These are phyloP conservation scores for Cytospora piceicola DNA, from an alignment of 2,329 filamentous ascomycete genomes.

Conservation along the genomic window DNA sequence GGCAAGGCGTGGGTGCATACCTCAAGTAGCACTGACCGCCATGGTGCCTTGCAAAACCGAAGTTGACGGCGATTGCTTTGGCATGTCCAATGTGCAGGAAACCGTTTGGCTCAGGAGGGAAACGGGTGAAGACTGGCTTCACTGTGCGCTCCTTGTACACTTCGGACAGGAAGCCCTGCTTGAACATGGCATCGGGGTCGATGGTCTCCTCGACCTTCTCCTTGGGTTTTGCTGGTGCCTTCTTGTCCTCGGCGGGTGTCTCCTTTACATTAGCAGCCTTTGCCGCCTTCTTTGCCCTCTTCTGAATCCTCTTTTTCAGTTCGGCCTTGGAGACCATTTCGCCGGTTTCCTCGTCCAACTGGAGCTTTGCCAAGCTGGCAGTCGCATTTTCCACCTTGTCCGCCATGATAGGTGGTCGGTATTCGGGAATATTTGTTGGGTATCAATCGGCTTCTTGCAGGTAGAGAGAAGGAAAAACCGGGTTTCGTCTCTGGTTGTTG, in stretches of 20 bases:
- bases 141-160: conserved; percentile 71
- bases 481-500: background rate
- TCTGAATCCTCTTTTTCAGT: conserved; percentile 45
- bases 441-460: conserved; percentile 2
- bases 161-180: conserved; percentile 73
- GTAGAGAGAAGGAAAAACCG: background rate
- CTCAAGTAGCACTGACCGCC: conserved; percentile 59
- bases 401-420: conserved; percentile 36
- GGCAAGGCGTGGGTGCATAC: background rate
- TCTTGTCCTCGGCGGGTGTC: conserved; percentile 34
- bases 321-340: conserved; percentile 48
- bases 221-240: conserved; percentile 44
- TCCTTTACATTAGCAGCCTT: conserved; percentile 34
- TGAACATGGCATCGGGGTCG: conserved; percentile 74
- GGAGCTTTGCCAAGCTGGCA: conserved; percentile 42
- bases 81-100: conserved; percentile 92
- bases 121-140: conserved; percentile 69
- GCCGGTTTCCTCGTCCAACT: conserved; percentile 47
- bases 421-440: background rate
- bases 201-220: conserved; percentile 49
- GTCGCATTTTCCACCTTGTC: conserved; percentile 39
- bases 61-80: conserved; percentile 95
- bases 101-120: conserved; percentile 89
- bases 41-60: conserved; percentile 87
- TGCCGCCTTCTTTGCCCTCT: conserved; percentile 38